Base-by-base conservation (phyloP, 805 yeast species). In the Spathaspora passalidarum region DNA sequence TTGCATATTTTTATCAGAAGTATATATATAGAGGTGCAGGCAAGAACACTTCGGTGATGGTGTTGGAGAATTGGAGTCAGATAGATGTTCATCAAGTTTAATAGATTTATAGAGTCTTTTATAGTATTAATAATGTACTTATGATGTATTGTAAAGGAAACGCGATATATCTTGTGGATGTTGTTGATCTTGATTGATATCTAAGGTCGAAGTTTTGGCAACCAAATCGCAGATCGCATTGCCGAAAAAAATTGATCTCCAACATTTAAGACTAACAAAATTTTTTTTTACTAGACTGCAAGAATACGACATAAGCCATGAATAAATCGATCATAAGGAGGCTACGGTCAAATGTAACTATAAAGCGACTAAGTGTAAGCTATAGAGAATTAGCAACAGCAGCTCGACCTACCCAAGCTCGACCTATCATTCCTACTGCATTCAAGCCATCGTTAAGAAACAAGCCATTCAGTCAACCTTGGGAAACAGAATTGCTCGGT, bases 1-100 rank as follows among this genome's bases (percentile, higher is more conserved):
- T 82, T 32, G 66, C 80, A 3, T 85, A 84, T 59, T 83, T 85
- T 56, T 82, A 81, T 59, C 94, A 86, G 57, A 65, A 78, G 38
- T 67, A 58, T 46, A 44, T 69, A 8, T 72, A 71, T 50, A 53
- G 58, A 45, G 38, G 52, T 44, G 51, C 49, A 7, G 59, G 61
- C 5, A 49, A 49, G 35, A 53, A 56, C 23, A 57, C 66, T 1
- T 41, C 40, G 14, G 50, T 47, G 21, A 59, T 63, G 55, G 40
- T 39, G 10, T 38, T 62, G 47, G 61, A 59, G 14, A 49, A 43
- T 20, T 57, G 61, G 59, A 35, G 36, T 42, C 49, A 46, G 19
- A 44, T 47, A 10, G 43, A 43, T 21, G 29, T 41, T 9, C 19
- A 39, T 29, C 13, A n/a, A 7, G 42, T 29, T 13, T 39, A 25